Percentiles rank a stretch among this genome's conserved stretches.
These are phyloP conservation scores for Aphanocladium album DNA, from an alignment of 2,329 filamentous ascomycete species.

Conservation along the genomic window DNA sequence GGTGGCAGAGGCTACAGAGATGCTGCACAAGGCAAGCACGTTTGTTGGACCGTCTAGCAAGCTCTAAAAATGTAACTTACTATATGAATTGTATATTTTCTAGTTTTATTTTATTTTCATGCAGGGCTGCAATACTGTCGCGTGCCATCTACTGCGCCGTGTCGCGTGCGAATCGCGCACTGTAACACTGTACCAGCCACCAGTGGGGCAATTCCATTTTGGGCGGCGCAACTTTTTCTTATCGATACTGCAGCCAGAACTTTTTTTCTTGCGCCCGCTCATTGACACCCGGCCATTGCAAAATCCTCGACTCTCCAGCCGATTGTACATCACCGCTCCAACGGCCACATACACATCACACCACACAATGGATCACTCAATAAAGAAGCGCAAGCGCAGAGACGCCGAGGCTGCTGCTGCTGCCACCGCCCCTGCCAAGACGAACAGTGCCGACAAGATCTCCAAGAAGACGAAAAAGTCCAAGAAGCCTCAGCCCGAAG, in stretches of 20 bases:
- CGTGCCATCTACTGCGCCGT: not conserved
- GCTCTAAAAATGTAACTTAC: slow-evolving; percentile 27
- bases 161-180: slow-evolving; percentile 15
- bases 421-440: slow-evolving; percentile 21
- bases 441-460: slow-evolving; percentile 14
- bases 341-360: not conserved
- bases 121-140: not conserved
- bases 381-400: slow-evolving; percentile 41
- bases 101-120: not conserved
- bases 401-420: slow-evolving; percentile 29
- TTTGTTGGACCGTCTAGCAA: slow-evolving; percentile 51
- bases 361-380: slow-evolving; percentile 28
- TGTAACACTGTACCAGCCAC: not conserved
- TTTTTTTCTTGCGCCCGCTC: slow-evolving; percentile 13
- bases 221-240: slow-evolving; percentile 7
- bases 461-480: slow-evolving; percentile 39
- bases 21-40: slow-evolving; percentile 55
- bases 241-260: slow-evolving; percentile 10
- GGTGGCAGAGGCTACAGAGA: slow-evolving; percentile 68
- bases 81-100: not conserved
- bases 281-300: not conserved
- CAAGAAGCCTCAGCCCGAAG: slow-evolving; percentile 30
- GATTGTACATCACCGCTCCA: not conserved
- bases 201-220: not conserved
- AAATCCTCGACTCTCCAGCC: not conserved